Evolutionary conservation across 768 basidiomycete genomes (phyloP), one percentile per base, ranked within the genome.

Genomic region (Suillus hirtellus): DNA sequence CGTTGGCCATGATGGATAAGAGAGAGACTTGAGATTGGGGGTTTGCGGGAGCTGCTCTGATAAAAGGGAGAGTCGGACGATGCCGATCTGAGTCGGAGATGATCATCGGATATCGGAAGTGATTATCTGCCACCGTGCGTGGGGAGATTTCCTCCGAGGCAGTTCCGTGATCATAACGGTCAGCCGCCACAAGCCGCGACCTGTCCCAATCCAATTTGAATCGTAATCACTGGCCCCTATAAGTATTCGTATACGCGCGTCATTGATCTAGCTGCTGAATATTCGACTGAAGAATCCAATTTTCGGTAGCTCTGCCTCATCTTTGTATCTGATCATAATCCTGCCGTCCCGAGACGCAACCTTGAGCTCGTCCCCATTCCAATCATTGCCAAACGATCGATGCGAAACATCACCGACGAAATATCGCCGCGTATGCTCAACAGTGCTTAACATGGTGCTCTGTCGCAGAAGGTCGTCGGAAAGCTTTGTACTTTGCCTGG

Each of bases 391-490:
- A 43, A 70, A 70, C 24, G 71, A 61, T 67, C 66, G 74, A 34
- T 67, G 69, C 6, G 76, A 68, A 43, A 79, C 75, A 46, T 80
- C 79, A 14, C 81, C 81, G n/a, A 82, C 67, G 66, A 82, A 81
- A 63, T 77, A 78, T n/a, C 73, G 73, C 31, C 70, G 71, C 19
- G 71, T 75, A 24, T 66, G 46, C 27, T 77, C 70, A 4, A 69
- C 71, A 54, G 78, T 78, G 19, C 71, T 71, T 61, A 79, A 76
- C 0, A 70, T 74, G 10, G 74, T 78, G 46, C 77, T 67, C 24
- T 69, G 62, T 49, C 65, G 60, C 42, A 66, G 64, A 42, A 82
- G 63, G 8, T 65, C 71, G 55, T 76, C 72, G 2, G 79, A 79
- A 66, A 78, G 71, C 52, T 71, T 74, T 27, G 73, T 67, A 24